Conservation (phyloP, 73 alveolate species). For the Paramecium sexaurelia region DNA sequence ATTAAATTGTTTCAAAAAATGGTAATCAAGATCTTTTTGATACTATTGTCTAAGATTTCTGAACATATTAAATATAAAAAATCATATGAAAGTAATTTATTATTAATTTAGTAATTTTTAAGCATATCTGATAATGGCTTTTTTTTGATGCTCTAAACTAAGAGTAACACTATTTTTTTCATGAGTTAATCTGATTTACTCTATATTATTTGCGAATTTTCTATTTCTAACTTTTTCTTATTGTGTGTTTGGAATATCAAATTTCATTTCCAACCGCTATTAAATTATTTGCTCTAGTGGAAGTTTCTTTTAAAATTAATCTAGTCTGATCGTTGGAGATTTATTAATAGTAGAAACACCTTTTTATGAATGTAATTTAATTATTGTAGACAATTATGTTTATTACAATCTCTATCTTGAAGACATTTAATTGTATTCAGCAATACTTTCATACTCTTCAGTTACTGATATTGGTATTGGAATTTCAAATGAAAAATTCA, state of each 20-base stretch:
- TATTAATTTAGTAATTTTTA: not conserved
- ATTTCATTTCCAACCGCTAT: not conserved
- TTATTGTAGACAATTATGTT: not conserved
- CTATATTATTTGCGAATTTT: not conserved
- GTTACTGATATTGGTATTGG: slow-evolving; percentile 23
- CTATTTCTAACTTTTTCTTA: not conserved
- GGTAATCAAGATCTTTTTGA: not conserved
- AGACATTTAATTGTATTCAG: not conserved
- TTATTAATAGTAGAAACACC: not conserved
- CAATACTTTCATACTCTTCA: not conserved
- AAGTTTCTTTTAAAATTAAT: not conserved
- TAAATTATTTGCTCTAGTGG: no score
- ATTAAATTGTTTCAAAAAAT: not conserved
- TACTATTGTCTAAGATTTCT: not conserved
- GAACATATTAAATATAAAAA: slow-evolving; percentile 10
- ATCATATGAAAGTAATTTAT: not conserved
- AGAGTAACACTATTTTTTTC: not conserved
- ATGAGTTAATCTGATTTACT: not conserved
- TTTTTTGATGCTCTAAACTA: not conserved
- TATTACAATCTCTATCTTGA: not conserved
- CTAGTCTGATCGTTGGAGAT: not conserved
- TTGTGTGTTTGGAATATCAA: not conserved
- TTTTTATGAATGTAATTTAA: not conserved
- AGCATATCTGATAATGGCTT: not conserved
- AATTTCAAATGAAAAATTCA: slow-evolving; percentile 10